These are phyloP conservation scores for Claviceps humidiphila DNA, from an alignment of 2,329 filamentous ascomycete species.

Conservation along the genomic window DNA sequence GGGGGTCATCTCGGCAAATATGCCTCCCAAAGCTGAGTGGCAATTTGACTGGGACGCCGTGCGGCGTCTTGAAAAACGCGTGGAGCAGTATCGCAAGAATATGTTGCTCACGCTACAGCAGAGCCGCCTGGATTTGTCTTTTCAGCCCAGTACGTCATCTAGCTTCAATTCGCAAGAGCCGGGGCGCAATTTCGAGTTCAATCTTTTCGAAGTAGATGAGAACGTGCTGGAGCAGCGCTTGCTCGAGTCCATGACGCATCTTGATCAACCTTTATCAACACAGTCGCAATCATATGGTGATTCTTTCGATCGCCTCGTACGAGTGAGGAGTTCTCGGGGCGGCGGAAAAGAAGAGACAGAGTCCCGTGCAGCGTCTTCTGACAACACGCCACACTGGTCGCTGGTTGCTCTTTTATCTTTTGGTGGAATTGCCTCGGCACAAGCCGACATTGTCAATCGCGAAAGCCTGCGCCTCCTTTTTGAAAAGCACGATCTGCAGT, in stretches of 20 bases:
- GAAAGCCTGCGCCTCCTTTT: conserved; percentile 68
- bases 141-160: not conserved
- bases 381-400: conserved; percentile 42
- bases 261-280: conserved; percentile 19
- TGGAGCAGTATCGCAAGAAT: conserved; percentile 24
- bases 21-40: conserved; percentile 51
- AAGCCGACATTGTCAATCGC: conserved; percentile 64
- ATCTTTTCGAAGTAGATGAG: conserved; percentile 37
- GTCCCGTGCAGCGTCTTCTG: conserved; percentile 9
- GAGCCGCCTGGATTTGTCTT: conserved; percentile 4
- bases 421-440: conserved; percentile 56
- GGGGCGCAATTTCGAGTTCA: conserved; percentile 13
- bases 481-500: conserved; percentile 53
- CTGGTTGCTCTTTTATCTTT: conserved; percentile 60
- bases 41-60: conserved; percentile 61
- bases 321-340: conserved; percentile 23
- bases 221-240: conserved; percentile 33
- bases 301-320: conserved; percentile 26
- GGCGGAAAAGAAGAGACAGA: not conserved
- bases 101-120: conserved; percentile 14
- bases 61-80: conserved; percentile 46
- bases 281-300: conserved; percentile 15
- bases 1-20: conserved; percentile 30
- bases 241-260: conserved; percentile 35
- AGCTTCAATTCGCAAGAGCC: conserved; percentile 4